Base-by-base conservation (phyloP, 768 basidiomycete species). In the Amanita rubescens region DNA sequence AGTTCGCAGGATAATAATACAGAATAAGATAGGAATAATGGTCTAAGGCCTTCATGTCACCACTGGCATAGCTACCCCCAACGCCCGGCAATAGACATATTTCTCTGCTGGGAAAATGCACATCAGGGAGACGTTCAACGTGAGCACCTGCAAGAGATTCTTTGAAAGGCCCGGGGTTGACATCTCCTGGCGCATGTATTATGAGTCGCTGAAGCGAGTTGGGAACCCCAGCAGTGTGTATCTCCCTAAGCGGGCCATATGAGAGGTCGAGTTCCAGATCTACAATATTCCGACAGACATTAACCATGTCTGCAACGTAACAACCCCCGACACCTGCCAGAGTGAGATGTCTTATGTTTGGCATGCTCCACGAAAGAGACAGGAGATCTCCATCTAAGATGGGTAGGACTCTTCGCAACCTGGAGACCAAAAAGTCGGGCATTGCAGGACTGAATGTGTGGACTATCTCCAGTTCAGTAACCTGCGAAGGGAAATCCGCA, bases 391-490 rank as follows among this genome's bases (percentile, higher is more conserved):
- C 27, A 30, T 30, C 8, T n/a, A n/a, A n/a, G n/a, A n/a, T n/a
- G n/a, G n/a, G 27, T 59, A 44, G 25, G 47, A 27, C 14, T 25
- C 57, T 17, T 34, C 63, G 59, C 30, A 64, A 46, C 15, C 54
- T 55, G n/a, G 61, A 58, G 22, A 63, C 34, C 2, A 69, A 51
- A 57, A 61, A 61, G 5, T 41, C 25, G 10, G 62, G 57, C 25
- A 56, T 59, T 30, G 42, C 46, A 10, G 58, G 56, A 37, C 53
- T 53, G 61, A 70, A 69, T 1, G 56, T 51, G 56, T 68, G 75
- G 32, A 56, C 57, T 33, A 75, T 49, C 35, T 69, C 65, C n/a
- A 75, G 65, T 30, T 60, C 39, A 8, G 55, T 63, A 11, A 70
- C 65, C 46, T 69, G 69, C 20, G 27, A 24, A 3, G 71, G 71